Percentiles rank a stretch among this genome's conserved stretches.
Evolutionary conservation across 179 eudicot species (phyloP).

Genomic region (Silene vulgaris): DNA sequence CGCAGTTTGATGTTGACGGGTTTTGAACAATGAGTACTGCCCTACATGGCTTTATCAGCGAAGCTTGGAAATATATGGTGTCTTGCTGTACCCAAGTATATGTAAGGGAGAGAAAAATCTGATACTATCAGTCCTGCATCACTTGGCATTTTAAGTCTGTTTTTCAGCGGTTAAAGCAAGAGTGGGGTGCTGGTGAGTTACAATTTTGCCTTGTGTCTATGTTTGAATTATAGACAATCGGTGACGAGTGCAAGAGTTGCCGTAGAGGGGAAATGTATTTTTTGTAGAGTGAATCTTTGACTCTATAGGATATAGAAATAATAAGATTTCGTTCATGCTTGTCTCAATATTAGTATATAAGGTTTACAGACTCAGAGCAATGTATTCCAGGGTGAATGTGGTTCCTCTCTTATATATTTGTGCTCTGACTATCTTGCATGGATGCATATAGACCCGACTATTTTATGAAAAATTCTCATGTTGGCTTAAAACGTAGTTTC

Average conservation of each 20-base stretch:
- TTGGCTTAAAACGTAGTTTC: too few relatives aligned
- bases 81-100: not conserved
- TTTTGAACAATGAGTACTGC: not conserved
- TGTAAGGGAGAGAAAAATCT: not conserved
- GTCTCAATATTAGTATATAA: not conserved
- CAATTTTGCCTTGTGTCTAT: not conserved
- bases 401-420: not conserved
- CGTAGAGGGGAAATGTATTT: not conserved
- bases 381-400: not conserved
- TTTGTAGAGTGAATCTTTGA: conserved; percentile 2
- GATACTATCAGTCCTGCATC: not conserved
- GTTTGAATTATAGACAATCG: not conserved
- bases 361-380: not conserved
- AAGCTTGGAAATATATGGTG: too few relatives aligned
- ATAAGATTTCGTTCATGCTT: not conserved
- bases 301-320: not conserved
- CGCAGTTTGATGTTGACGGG: not conserved
- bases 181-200: not conserved
- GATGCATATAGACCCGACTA: too few relatives aligned
- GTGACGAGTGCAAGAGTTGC: too few relatives aligned
- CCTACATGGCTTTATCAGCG: not conserved
- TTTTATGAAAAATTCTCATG: too few relatives aligned
- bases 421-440: not conserved
- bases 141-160: not conserved
- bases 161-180: not conserved